Conservation (phyloP, 352 stramenopile genomes). For the Plasmopara muralis region DNA sequence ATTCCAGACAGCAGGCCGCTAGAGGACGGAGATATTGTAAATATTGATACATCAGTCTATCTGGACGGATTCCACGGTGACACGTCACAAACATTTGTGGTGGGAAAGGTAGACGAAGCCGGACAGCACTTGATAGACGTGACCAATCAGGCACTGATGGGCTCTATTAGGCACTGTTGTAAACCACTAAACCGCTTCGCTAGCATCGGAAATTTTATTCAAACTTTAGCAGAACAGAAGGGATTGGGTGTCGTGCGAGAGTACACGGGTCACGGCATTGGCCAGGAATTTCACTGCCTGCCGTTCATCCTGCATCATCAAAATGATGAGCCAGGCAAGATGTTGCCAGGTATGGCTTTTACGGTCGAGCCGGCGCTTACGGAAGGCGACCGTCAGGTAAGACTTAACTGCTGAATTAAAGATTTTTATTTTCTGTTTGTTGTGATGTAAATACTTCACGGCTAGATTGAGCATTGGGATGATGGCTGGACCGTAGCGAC, state of each 20-base stretch:
- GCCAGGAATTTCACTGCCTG: constrained; percentile 91
- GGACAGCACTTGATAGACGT: constrained; percentile 85
- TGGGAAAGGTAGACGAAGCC: constrained; percentile 88
- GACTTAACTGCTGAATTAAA: not conserved
- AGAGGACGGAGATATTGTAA: constrained; percentile 92
- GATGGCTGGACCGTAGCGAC: constrained; percentile 97
- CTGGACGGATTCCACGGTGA: constrained; percentile 95
- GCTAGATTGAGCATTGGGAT: constrained; percentile 85
- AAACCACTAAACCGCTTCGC: constrained; percentile 91
- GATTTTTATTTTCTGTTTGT: not conserved
- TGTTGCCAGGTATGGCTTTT: constrained; percentile 95
- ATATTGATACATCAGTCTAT: constrained; percentile 95
- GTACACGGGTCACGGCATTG: constrained; percentile 96
- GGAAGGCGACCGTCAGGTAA: constrained; percentile 82
- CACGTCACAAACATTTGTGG: constrained; percentile 95
- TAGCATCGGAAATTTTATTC: constrained; percentile 90
- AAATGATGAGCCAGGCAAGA: constrained; percentile 75
- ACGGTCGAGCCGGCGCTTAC: constrained; percentile 98
- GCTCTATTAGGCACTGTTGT: constrained; percentile 85
- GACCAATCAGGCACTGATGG: constrained; percentile 77
- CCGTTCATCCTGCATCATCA: constrained; percentile 92
- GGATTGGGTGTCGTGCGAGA: constrained; percentile 84
- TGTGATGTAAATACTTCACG: constrained; percentile 1
- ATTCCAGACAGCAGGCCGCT: constrained; percentile 92
- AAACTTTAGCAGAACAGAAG: constrained; percentile 77